Evolutionary conservation across 1,139 yeast genomes (phyloP).

Genomic region (Schizosaccharomyces versatilis): DNA sequence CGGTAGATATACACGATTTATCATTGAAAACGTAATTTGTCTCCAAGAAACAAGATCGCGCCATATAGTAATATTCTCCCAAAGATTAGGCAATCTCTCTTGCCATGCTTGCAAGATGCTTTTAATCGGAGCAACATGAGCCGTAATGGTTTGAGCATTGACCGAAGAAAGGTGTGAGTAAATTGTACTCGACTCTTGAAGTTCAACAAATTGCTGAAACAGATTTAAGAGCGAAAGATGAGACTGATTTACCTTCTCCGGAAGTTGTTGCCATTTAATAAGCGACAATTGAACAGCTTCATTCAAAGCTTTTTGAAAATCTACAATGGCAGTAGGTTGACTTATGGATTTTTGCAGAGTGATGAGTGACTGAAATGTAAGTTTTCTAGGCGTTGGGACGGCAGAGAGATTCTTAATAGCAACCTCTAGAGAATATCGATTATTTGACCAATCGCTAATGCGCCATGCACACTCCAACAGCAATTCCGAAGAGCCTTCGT

Average conservation of each 20-base stretch:
- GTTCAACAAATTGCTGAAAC: conserved; percentile 92
- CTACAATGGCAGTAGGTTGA: conserved; percentile 56
- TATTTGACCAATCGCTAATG: conserved; percentile 95
- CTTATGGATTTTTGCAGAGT: conserved; percentile 86
- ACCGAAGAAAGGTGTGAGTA: conserved; percentile 76
- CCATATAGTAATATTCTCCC: conserved; percentile 98
- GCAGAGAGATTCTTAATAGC: conserved; percentile 93
- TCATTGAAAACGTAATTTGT: conserved; percentile 93
- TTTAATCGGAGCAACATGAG: conserved; percentile 80
- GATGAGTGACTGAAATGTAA: conserved; percentile 80
- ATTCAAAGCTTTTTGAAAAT: conserved; percentile 68
- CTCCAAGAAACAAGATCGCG: conserved; percentile 95
- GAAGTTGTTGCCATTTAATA: conserved; percentile 83
- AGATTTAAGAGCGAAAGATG: conserved; percentile 81
- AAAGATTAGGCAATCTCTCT: conserved; percentile 79
- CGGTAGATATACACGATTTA: conserved; percentile 83
- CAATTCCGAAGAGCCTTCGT: conserved; percentile 89
- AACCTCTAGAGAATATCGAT: conserved; percentile 81
- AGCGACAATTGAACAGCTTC: conserved; percentile 88
- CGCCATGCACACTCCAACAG: conserved; percentile 96
- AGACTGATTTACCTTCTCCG: conserved; percentile 55
- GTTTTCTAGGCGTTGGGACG: conserved; percentile 93
- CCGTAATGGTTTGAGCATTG: conserved; percentile 75
- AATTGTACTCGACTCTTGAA: conserved; percentile 91
- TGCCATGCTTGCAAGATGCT: conserved; percentile 94